Conservation (phyloP, 139 green algal genomes). For the Marvania coccoides region DNA sequence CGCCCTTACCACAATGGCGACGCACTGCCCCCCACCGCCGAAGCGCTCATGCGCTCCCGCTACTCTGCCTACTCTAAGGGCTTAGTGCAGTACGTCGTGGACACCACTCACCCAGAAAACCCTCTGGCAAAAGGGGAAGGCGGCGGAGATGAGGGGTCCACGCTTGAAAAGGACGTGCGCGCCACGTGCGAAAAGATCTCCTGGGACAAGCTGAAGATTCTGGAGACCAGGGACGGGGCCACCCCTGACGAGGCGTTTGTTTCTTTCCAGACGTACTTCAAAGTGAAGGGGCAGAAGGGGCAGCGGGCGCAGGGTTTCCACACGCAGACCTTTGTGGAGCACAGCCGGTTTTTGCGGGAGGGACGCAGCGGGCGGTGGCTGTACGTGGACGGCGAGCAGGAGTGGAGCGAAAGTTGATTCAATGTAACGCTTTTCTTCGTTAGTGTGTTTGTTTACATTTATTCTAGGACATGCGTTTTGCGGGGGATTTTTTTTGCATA, state of each 20-base stretch:
- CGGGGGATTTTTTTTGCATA: too few relatives aligned
- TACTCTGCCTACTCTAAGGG: conserved; percentile 31
- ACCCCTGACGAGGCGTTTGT: conserved; percentile 33
- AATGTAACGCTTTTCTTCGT: too few relatives aligned
- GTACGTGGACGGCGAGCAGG: conserved; percentile 30
- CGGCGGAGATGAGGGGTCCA: background rate
- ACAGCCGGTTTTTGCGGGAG: conserved; percentile 21
- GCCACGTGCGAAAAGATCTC: conserved; percentile 29
- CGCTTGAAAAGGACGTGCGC: conserved; percentile 12
- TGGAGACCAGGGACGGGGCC: background rate
- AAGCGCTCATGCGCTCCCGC: conserved; percentile 26
- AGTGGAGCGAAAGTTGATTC: conserved; percentile 22
- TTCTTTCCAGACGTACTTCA: conserved; percentile 31
- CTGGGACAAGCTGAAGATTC: conserved; percentile 29
- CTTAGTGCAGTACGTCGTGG: conserved; percentile 22
- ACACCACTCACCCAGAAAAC: conserved; percentile 40
- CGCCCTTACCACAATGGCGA: conserved; percentile 20
- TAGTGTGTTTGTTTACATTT: too few relatives aligned
- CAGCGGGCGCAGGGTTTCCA: conserved; percentile 25
- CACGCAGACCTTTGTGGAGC: conserved; percentile 29
- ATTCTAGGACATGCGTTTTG: too few relatives aligned
- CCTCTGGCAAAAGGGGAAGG: background rate
- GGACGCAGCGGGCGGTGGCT: conserved; percentile 9
- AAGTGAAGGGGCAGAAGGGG: conserved; percentile 25
- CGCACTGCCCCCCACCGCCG: conserved; percentile 10